Conservation (phyloP, 106 monocot species). For the Allium sativum region DNA sequence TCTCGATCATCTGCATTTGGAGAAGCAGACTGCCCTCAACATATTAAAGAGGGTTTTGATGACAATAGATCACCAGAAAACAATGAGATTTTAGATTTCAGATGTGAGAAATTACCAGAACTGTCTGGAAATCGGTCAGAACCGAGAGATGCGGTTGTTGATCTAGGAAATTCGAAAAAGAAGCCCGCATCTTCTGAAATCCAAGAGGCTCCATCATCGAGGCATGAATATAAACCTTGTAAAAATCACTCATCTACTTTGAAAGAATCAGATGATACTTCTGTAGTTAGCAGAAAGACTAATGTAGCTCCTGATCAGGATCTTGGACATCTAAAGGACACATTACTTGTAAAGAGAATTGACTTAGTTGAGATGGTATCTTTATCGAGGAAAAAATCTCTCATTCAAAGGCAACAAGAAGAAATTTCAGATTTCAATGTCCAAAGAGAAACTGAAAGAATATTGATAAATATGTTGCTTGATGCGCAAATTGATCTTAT, state of each 20-base stretch:
- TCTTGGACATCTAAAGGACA: conserved; percentile 15
- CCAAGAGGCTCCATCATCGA: not conserved
- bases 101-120: not conserved
- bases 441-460: conserved; percentile 19
- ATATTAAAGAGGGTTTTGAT: conserved; percentile 1
- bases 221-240: not conserved
- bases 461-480: conserved; percentile 16
- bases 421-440: conserved; percentile 28
- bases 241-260: not conserved
- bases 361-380: conserved; percentile 26
- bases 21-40: conserved; percentile 5
- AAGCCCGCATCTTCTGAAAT: not conserved
- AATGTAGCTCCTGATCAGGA: conserved; percentile 10
- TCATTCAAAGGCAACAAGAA: conserved; percentile 25
- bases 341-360: conserved; percentile 18
- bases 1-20: conserved; percentile 5
- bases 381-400: conserved; percentile 20
- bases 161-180: not conserved
- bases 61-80: not conserved
- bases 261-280: not conserved
- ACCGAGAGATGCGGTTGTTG: not conserved
- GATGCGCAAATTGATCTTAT: conserved; percentile 16
- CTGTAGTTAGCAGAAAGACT: conserved; percentile 4
- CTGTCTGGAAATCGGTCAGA: not conserved
- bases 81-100: not conserved